Evolutionary conservation across 2,329 filamentous ascomycete genomes (phyloP), one percentile per base, ranked within the genome.

Genomic region (Nectriaceae sp.): DNA sequence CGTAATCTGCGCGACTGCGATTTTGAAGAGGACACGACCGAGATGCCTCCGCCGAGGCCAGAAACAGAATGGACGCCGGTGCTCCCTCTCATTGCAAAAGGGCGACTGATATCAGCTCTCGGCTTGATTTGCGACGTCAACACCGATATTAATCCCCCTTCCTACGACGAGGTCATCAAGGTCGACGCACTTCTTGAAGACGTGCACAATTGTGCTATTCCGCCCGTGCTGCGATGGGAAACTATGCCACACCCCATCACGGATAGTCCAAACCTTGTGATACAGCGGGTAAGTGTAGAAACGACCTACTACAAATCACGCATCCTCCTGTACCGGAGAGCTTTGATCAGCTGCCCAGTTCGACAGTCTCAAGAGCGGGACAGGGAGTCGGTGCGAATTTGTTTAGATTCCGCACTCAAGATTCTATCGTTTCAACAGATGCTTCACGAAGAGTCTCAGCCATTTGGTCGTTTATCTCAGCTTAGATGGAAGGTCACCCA

Each of bases 1-100:
- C 60, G 62, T 0, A 79, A 78, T 40, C 61, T 78, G 0, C 54
- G 68, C 1, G 75, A 78, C 44, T 55, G 52, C 1, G 76, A 79
- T 36, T 70, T 79, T 38, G 60, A 70, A 26, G 54, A 64, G 10
- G 31, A 53, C 3, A 67, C 64, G 2, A 59, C 52, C 2, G 61
- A 60, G 2, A 42, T 78, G 3, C 75, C 75, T 0, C 68, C 68
- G 1, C 45, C 62, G 6, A 57, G 65, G 4, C 65, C 66, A 0
- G 57, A 63, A 3, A 63, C 53, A 1, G 64, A 69, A 11, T 21
- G 59, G 3, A 68, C 66, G 0, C 40, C 58, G 50, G 54, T 59
- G 11, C 40, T 64, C 4, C 62, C 59, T 37, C 44, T 48, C 11
- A 54, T 67, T 18, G 60, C 47, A 1, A 65, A 65, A 45, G 49